Base-by-base conservation (phyloP, 108 stramenopile species). In the Epipyxis sp. region DNA sequence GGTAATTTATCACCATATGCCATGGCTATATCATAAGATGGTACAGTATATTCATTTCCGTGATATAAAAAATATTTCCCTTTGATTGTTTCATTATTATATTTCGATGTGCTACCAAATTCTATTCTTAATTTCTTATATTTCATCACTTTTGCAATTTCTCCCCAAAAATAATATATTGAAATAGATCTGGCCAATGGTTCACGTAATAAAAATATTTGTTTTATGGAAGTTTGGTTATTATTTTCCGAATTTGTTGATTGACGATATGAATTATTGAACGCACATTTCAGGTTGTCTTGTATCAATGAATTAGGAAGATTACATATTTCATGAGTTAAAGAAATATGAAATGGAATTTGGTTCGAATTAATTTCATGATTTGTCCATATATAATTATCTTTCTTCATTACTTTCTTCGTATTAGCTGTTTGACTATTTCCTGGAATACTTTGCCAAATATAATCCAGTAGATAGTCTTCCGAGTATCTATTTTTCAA, bases 161-260 rank as follows among this genome's bases (percentile, higher is more conserved):
- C 65, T 13, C 65, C 65, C 65, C 65, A 68, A 37, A 68, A 68
- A 25, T 68, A 68, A 41, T 68, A 68, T 37, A 25, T 37, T 16
- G 65, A 68, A 20, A 68, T 37, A 20, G 65, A 20, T 13, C 65
- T 20, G 40, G 65, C 29, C 29, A 68, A 16, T 68, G 65, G 65
- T 20, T 68, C 39, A 20, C 65, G 65, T 37, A 68, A 16, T 41
- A 20, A 20, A 68, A 68, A 40, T 20, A 68, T 41, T 25, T 68
- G 29, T 37, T 37, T 20, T 25, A 57, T 25, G 20, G 54, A 16
- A 16, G 54, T 16, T 25, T 20, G 54, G 54, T 20, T 25, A 16
- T 16, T 16, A 16, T 16, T 20, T 25, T 16, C 54, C 54, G 54
- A 57, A 25, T 16, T 57, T 25, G 54, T 57, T 25, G 54, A 20